Conservation (phyloP, 352 stramenopile species). For the Paralagenidium karlingii region DNA sequence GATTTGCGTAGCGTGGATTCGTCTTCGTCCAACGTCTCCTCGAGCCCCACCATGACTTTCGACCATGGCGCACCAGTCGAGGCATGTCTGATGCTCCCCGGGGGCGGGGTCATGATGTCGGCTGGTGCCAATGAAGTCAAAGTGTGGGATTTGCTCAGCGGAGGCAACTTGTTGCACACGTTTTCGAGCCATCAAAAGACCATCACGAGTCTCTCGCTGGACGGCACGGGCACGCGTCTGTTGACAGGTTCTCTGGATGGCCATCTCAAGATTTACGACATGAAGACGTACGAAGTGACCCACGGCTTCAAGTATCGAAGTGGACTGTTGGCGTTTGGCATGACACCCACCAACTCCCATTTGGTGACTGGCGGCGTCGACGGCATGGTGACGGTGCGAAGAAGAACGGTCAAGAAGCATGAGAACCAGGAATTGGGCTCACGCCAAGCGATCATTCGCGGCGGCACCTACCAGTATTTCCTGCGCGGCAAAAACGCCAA, state of each 20-base stretch:
- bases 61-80: slow-evolving; percentile 85
- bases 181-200: slow-evolving; percentile 91
- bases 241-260: slow-evolving; percentile 84
- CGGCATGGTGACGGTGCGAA: slow-evolving; percentile 71
- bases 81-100: slow-evolving; percentile 75
- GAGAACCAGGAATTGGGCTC: slow-evolving; percentile 54
- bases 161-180: slow-evolving; percentile 72
- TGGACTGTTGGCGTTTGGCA: slow-evolving; percentile 64
- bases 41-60: slow-evolving; percentile 38
- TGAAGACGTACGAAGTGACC: slow-evolving; percentile 85
- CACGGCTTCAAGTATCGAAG: slow-evolving; percentile 84
- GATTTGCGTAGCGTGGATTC: slow-evolving; percentile 74
- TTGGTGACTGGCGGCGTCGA: slow-evolving; percentile 67
- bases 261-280: slow-evolving; percentile 89
- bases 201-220: slow-evolving; percentile 84
- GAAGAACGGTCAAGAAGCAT: slow-evolving; percentile 51
- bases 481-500: slow-evolving; percentile 80
- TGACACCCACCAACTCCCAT: slow-evolving; percentile 78
- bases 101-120: slow-evolving; percentile 70
- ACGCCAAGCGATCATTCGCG: slow-evolving; percentile 59
- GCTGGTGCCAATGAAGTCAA: slow-evolving; percentile 85
- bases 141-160: slow-evolving; percentile 88
- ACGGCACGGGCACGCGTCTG: slow-evolving; percentile 81
- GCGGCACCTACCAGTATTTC: slow-evolving; percentile 85
- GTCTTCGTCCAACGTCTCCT: slow-evolving; percentile 27